Base-by-base conservation (phyloP, 2,329 filamentous ascomycete species). In the Ceratocystis eucalypticola region DNA sequence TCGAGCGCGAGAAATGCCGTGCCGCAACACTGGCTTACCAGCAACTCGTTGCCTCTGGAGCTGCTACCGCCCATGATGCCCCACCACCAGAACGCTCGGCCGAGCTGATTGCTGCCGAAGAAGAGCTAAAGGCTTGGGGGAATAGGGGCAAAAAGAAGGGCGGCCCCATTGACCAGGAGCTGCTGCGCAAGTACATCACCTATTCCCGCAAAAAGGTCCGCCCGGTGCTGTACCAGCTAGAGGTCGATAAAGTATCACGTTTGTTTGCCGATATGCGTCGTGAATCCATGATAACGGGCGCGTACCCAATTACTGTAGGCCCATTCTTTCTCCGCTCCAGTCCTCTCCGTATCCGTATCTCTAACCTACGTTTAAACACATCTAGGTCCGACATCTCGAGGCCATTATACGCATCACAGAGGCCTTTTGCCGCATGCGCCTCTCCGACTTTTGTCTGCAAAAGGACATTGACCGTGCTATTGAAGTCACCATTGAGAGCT, bases 401-500 rank as follows among this genome's bases (percentile, higher is more conserved):
- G 93, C 93, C 69, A 96, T 97, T 73, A 95, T 99, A 79, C 90
- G 94, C 73, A 96, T 96, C 73, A 87, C 87, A 67, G 94, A 99
- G 75, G 79, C 92, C 0, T 99, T 99, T 78, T 95, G 89, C 76
- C 93, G 96, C 73, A 99, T 99, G 94, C 88, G 94, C 15, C 80
- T 99, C n/a, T 94, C 89, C 0, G 94, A 99, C 71, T 97, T 96
- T 79, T 96, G 93, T 76, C 88, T 88, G 5, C 78, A 88, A 1
- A 84, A 88, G 68, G 94, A 99, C 73, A 96, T 99, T 71, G 94
- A 99, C 76, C 90, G 94, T 55, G 94, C 94, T 67, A 99, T 99
- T 73, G 91, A 92, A 15, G 94, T 99, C 5, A 96, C 94, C 0
- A 90, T 99, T 1, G 92, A 97, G 70, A 95, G 89, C 66, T 99